Conservation (phyloP, 768 basidiomycete genomes). For the Pisolithus sp. region DNA sequence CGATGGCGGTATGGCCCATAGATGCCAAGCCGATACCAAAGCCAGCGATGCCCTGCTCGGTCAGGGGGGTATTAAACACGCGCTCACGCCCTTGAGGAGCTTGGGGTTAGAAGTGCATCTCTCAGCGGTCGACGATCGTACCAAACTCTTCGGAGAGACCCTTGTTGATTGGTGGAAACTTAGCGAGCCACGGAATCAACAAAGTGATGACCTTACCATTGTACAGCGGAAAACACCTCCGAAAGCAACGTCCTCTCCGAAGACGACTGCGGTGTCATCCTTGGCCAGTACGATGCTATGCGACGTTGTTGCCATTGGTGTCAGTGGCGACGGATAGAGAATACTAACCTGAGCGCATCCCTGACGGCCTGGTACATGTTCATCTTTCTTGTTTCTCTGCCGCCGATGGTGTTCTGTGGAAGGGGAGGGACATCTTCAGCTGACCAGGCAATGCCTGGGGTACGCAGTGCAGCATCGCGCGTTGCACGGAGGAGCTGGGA, state of each 20-base stretch:
- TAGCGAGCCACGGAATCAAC: conserved; percentile 2
- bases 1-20: conserved; percentile 93
- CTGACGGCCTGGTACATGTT: conserved; percentile 91
- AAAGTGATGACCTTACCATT: conserved; percentile 48
- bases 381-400: conserved; percentile 90
- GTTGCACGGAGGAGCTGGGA: conserved; percentile 59
- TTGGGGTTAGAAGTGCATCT: conserved; percentile 4
- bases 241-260: conserved; percentile 89
- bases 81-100: conserved; percentile 65
- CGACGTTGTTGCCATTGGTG: conserved; percentile 5
- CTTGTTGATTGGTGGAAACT: conserved; percentile 27
- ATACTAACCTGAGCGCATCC: conserved; percentile 73
- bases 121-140: conserved; percentile 25
- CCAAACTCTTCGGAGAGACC: conserved; percentile 93
- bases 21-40: conserved; percentile 88
- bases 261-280: conserved; percentile 83
- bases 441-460: conserved; percentile 66
- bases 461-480: conserved; percentile 64
- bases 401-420: conserved; percentile 48
- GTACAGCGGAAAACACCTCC: conserved; percentile 94
- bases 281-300: conserved; percentile 72
- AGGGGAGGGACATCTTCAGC: conserved; percentile 47
- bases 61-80: conserved; percentile 92
- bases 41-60: conserved; percentile 90
- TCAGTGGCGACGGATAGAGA: background rate